Evolutionary conservation across 345 rosid species (phyloP).

Genomic region (Theobroma cacao): DNA sequence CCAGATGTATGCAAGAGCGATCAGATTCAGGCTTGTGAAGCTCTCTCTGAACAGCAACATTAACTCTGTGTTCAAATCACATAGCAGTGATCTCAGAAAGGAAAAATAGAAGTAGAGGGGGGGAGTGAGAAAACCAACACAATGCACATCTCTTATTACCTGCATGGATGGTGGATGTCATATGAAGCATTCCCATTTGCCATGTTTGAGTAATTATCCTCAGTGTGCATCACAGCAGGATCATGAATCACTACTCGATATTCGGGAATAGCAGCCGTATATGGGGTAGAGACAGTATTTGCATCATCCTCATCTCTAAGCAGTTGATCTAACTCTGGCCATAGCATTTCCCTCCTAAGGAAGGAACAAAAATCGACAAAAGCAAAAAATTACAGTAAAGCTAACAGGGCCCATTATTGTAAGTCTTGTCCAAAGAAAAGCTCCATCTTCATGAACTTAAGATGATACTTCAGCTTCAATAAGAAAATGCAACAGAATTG

Average conservation of each 20-base stretch:
- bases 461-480: background rate
- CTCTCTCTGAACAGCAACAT: conserved; percentile 77
- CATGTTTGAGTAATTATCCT: conserved; percentile 33
- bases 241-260: conserved; percentile 76
- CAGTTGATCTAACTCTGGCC: conserved; percentile 83
- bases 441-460: background rate
- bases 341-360: conserved; percentile 69
- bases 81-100: background rate
- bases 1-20: conserved; percentile 92
- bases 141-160: conserved; percentile 36
- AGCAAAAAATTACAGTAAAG: conserved; percentile 1
- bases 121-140: background rate
- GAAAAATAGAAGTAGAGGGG: background rate
- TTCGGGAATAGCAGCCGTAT: conserved; percentile 86
- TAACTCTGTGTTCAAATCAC: conserved; percentile 45
- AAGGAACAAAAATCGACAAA: background rate
- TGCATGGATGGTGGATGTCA: conserved; percentile 91
- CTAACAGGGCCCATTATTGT: conserved; percentile 10
- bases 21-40: conserved; percentile 89
- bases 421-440: background rate
- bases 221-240: conserved; percentile 28
- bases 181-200: conserved; percentile 61
- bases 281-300: conserved; percentile 65
- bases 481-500: background rate
- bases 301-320: conserved; percentile 82